Base-by-base conservation (phyloP, 495 filamentous ascomycete genomes). In the Staphylotrichum tortipilum region DNA sequence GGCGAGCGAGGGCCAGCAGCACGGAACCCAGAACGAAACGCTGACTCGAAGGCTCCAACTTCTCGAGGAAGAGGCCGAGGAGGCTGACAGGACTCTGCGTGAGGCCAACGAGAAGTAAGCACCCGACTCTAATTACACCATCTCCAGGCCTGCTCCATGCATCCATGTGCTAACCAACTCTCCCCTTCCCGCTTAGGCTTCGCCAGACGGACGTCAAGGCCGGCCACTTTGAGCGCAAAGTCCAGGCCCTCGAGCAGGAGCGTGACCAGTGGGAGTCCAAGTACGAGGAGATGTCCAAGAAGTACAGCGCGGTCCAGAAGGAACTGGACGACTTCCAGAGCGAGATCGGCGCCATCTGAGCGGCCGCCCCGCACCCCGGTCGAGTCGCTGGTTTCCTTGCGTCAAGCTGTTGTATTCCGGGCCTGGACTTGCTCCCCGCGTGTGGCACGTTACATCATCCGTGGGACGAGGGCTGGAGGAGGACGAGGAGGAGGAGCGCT, bases 151-250 rank as follows among this genome's bases (percentile, higher is more conserved):
- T 44, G 36, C 10, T 10, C 10, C 26, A 28, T 10, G 6, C 10
- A 5, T 28, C 10, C 6, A 28, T 28, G 26, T n/a, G n/a, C n/a
- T n/a, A n/a, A n/a, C 26, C 10, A 28, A 42, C 46, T 33, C n/a
- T 12, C 17, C 47, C 36, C 21, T 35, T 15, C 21, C 3, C n/a
- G n/a, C n/a, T 2, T 52, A 99, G 92, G 73, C 87, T 97, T 61
- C 89, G 94, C 61, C 90, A 94, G 73, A 96, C 92, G 69, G 92
- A 97, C 68, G 89, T 97, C 72, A 96, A 96, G 76, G 89, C 92
- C 65, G 94, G 91, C 53, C 92, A 99, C 78, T 95, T 89, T 73
- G 94, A 97, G 74, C 94, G 94, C 76, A 96, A 99, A 75, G 92
- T 99, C 55, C 85, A 94, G 67, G 94, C 91, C 58, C 82, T 99